These are phyloP conservation scores for Kazachstania viticola DNA, from an alignment of 805 yeast species.

Conservation along the genomic window DNA sequence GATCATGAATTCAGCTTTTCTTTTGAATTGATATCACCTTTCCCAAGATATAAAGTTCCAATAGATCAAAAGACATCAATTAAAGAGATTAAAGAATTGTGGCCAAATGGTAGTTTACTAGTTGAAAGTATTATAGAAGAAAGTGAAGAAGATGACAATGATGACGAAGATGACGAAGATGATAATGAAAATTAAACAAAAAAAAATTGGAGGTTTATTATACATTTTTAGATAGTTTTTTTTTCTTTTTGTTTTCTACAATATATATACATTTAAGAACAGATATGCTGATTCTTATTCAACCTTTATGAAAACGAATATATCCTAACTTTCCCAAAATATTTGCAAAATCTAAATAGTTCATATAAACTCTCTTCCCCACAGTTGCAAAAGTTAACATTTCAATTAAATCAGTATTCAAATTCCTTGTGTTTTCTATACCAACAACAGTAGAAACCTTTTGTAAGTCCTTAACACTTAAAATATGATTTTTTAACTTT, in stretches of 20 bases:
- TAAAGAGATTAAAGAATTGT: conserved; percentile 35
- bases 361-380: conserved; percentile 28
- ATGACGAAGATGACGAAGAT: background rate
- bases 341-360: conserved; percentile 37
- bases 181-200: too few species aligned
- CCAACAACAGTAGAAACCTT: conserved; percentile 24
- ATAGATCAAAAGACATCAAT: conserved; percentile 24
- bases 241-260: too few species aligned
- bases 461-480: conserved; percentile 31
- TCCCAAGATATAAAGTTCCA: conserved; percentile 45
- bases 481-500: conserved; percentile 11
- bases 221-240: too few species aligned
- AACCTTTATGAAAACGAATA: conserved; percentile 16
- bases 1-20: conserved; percentile 24
- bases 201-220: too few species aligned
- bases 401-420: conserved; percentile 27
- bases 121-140: conserved; percentile 34
- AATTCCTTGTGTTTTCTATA: conserved; percentile 17
- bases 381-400: conserved; percentile 36
- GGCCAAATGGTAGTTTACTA: conserved; percentile 62
- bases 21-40: conserved; percentile 52
- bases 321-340: conserved; percentile 39
- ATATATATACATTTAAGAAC: too few species aligned
- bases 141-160: conserved; percentile 12
- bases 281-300: too few species aligned